These are phyloP conservation scores for Skeletonema potamos DNA, from an alignment of 108 stramenopile species.

Conservation along the genomic window DNA sequence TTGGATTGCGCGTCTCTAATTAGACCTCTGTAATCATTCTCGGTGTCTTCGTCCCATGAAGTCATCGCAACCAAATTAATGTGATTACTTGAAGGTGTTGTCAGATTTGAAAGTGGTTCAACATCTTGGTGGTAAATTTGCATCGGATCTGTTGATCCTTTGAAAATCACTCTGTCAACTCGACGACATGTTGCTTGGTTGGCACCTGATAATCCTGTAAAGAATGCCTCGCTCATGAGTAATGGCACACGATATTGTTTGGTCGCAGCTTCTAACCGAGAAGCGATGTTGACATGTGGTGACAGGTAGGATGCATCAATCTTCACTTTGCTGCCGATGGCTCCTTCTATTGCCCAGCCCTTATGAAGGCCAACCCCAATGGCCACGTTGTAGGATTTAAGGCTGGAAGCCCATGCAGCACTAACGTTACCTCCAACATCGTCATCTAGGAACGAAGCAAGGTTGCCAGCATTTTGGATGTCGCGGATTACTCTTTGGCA, in stretches of 20 bases:
- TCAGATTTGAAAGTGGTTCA: no score
- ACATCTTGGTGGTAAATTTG: slow-evolving; percentile 45
- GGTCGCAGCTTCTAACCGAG: slow-evolving; percentile 65
- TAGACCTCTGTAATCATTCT: slow-evolving; percentile 20
- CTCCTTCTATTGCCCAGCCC: slow-evolving; percentile 82
- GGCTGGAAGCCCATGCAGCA: slow-evolving; percentile 29
- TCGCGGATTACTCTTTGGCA: slow-evolving; percentile 42
- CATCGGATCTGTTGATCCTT: slow-evolving; percentile 49
- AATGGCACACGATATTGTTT: slow-evolving; percentile 57
- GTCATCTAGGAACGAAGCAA: slow-evolving; percentile 37
- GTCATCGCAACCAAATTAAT: slow-evolving; percentile 13
- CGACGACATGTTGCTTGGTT: slow-evolving; percentile 46
- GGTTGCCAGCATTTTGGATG: slow-evolving; percentile 29
- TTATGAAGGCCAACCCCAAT: slow-evolving; percentile 72
- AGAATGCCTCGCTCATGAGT: slow-evolving; percentile 63
- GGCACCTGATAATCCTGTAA: slow-evolving; percentile 44
- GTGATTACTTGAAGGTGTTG: slow-evolving; percentile 18
- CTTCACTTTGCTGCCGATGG: slow-evolving; percentile 71
- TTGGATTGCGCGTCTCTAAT: slow-evolving; percentile 27
- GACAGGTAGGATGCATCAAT: slow-evolving; percentile 76
- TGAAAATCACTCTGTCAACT: slow-evolving; percentile 50
- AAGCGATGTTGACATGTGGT: slow-evolving; percentile 71
- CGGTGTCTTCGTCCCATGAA: slow-evolving; percentile 31
- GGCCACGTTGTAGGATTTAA: slow-evolving; percentile 42
- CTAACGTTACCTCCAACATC: slow-evolving; percentile 15